A percentile compares a stretch with the other conserved stretches of the same genome.
Evolutionary conservation across 495 filamentous ascomycete genomes (phyloP).

Genomic region (Acidiella bohemica): DNA sequence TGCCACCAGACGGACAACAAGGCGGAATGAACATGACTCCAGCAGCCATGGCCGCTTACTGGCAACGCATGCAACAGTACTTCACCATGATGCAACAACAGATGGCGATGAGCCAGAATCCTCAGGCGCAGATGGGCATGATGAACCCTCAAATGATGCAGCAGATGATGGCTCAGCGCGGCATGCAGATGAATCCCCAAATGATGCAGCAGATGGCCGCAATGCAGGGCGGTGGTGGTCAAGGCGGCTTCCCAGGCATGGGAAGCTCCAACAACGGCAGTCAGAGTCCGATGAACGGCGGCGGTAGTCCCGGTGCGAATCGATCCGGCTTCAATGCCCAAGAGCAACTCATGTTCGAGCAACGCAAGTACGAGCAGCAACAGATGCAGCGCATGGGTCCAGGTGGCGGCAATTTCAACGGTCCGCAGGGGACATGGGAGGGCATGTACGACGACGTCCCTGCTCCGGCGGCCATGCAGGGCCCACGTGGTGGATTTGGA

Average conservation of each 20-base stretch:
- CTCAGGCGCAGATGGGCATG: conserved; percentile 22
- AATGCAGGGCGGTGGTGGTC: conserved; percentile 19
- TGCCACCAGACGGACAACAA: conserved; percentile 2
- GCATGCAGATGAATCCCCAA: conserved; percentile 40
- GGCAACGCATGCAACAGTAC: conserved; percentile 94
- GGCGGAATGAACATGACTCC: conserved; percentile 58
- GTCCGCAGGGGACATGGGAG: conserved; percentile 70
- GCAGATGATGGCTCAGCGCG: conserved; percentile 18
- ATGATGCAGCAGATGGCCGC: conserved; percentile 76
- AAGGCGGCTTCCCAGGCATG: conserved; percentile 4
- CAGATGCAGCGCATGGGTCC: conserved; percentile 25
- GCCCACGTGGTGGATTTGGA: conserved; percentile 24
- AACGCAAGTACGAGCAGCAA: conserved; percentile 63
- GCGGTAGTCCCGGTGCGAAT: conserved; percentile 9
- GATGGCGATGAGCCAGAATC: conserved; percentile 42
- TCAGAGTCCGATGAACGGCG: not conserved
- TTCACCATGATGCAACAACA: conserved; percentile 86
- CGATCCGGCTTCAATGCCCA: conserved; percentile 41
- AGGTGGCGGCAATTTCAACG: conserved; percentile 23
- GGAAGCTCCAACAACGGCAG: not conserved
- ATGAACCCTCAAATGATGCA: conserved; percentile 23
- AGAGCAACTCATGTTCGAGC: conserved; percentile 71
- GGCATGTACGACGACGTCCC: conserved; percentile 99
- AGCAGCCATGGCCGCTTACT: conserved; percentile 95
- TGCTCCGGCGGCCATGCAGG: conserved; percentile 51